Percentiles rank a stretch among this genome's conserved stretches.
These are phyloP conservation scores for Oryza glumipatula DNA, from an alignment of 176 grass and related monocot genomes.

Conservation along the genomic window DNA sequence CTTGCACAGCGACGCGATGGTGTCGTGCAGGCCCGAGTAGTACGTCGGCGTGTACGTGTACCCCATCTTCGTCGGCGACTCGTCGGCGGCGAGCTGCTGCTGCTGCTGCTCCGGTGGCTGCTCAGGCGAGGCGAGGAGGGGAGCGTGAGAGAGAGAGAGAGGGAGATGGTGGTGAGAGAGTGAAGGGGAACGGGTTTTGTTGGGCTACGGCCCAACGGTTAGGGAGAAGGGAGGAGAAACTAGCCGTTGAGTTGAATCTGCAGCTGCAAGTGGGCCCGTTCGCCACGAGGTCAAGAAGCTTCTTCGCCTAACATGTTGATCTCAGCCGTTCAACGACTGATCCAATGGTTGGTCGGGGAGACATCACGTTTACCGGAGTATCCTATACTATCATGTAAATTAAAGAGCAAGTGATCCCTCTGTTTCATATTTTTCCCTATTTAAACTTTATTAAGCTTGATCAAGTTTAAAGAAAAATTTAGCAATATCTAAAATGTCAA, in stretches of 20 bases:
- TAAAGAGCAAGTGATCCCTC: no score
- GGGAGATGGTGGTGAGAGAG: neutral
- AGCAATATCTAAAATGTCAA: no score
- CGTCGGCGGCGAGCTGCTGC: neutral
- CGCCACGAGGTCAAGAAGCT: constrained; percentile 6
- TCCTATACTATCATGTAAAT: no score
- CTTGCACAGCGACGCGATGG: constrained; percentile 88
- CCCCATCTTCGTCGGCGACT: constrained; percentile 44
- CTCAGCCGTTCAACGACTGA: no score
- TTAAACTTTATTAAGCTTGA: no score
- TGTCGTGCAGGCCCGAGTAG: constrained; percentile 95
- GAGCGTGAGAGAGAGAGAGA: neutral
- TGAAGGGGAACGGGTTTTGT: constrained; percentile 8
- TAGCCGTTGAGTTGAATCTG: constrained; percentile 52
- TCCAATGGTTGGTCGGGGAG: no score
- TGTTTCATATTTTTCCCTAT: no score
- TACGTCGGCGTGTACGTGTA: constrained; percentile 86
- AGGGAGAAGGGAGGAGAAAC: neutral
- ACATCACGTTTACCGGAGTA: no score
- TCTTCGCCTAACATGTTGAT: no score
- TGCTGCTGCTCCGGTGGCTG: neutral
- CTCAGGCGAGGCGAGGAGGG: neutral
- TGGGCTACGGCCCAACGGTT: constrained; percentile 42
- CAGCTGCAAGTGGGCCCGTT: neutral
- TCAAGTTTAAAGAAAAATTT: no score